Evolutionary conservation across 129 eudicot genomes (phyloP).

Genomic region (Flaveria brownii): DNA sequence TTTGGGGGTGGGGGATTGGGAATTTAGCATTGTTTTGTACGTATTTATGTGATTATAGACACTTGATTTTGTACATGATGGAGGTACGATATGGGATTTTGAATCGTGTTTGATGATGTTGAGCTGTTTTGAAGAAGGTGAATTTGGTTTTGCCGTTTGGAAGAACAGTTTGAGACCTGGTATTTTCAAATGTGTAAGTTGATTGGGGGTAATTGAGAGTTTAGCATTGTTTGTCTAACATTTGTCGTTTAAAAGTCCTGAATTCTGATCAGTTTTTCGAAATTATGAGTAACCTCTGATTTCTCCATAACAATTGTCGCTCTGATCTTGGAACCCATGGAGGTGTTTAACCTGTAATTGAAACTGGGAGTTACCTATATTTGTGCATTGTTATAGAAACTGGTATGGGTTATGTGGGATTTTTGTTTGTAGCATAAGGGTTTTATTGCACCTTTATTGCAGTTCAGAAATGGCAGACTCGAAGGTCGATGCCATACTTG

Average conservation of each 20-base stretch:
- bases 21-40: slow-evolving; percentile 2
- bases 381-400: slow-evolving; percentile 1
- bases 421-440: not conserved
- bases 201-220: slow-evolving; percentile 12
- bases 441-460: slow-evolving; percentile 23
- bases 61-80: slow-evolving; percentile 17
- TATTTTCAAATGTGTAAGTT: not conserved
- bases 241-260: not conserved
- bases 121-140: not conserved
- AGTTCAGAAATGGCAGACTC: slow-evolving; percentile 66
- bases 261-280: not conserved
- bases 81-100: slow-evolving; percentile 17
- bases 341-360: not conserved
- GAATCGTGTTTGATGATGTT: not conserved
- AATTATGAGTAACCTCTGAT: not conserved
- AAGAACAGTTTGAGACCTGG: not conserved
- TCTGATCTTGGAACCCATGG: not conserved
- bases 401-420: not conserved
- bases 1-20: too few relatives aligned
- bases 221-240: slow-evolving; percentile 1
- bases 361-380: slow-evolving; percentile 16
- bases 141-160: not conserved
- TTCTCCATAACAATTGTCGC: not conserved
- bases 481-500: slow-evolving; percentile 70
- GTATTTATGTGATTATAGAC: not conserved